Evolutionary conservation across 2,329 filamentous ascomycete genomes (phyloP), one percentile per base, ranked within the genome.

Genomic region (Colletotrichum liriopes): DNA sequence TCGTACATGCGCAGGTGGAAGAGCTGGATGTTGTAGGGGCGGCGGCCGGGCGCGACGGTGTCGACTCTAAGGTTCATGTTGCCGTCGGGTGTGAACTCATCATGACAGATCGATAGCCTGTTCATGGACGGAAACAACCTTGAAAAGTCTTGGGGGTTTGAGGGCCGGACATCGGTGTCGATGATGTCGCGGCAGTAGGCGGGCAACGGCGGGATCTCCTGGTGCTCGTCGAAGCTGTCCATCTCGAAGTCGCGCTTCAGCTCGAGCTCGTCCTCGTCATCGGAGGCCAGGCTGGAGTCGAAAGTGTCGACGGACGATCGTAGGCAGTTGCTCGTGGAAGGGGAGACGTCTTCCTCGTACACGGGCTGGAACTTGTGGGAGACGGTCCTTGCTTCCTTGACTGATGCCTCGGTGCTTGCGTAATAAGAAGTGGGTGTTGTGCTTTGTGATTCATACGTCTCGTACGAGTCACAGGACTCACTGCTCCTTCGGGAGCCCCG

Each of bases 1-100:
- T 98, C 94, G 80, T 98, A 92, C 94, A 99, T 98, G 77, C 95
- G 93, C 72, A 98, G 86, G 82, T 99, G 96, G 83, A 98, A 98
- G 59, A 99, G 91, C 80, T 92, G 90, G 14, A 91, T 83, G 6
- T 91, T 94, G 77, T 93, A 89, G 76, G 91, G 90, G 74, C 91
- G 89, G 74, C 89, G 89, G 51, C 89, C 88, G 35, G 88, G 87
- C 56, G 94, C 89, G 74, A 93, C 86, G 7, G 94, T 96, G 80
- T 98, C 95, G 71, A 98, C 88, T 41, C 95, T 92, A 69, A 99
- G 87, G 80, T 98, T 98, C 94, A 98, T 97, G 86, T 98, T 98
- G 45, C 96, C 96, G 80, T 99, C 96, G 5, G 92, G 84, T 0
- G 95, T 96, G 60, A 94, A 91, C 82, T 98, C 94, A 80, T 98